phyloP scores from a whole-genome alignment of 1,284 basidiomycete genomes.

The Marasmius sp. region DNA sequence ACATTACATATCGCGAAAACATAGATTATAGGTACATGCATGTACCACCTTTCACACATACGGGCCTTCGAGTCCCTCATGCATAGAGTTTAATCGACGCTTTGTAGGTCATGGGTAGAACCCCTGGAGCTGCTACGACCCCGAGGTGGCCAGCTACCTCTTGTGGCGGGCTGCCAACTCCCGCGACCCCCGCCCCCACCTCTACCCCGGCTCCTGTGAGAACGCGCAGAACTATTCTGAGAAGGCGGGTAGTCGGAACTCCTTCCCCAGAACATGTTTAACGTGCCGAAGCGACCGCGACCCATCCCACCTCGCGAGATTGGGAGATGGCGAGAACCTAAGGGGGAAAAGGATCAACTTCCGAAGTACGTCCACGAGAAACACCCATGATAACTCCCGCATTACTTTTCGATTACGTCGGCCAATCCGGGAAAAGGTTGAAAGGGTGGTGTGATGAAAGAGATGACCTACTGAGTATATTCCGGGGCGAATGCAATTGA shows the following conservation, averaged over 20 bases:
- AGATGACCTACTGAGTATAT: background rate
- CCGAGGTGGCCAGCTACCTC: background rate
- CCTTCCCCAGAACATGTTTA: background rate
- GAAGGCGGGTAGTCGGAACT: background rate
- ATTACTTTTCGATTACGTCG: too few relatives aligned
- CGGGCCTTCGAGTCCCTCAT: background rate
- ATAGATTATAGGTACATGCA: background rate
- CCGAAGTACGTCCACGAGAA: background rate
- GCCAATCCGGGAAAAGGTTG: too few relatives aligned
- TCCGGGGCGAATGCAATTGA: slow-evolving; percentile 8
- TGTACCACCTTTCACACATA: background rate
- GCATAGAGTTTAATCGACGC: background rate
- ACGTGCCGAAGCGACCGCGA: background rate
- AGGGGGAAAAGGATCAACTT: background rate
- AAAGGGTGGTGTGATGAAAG: background rate
- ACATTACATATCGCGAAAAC: background rate
- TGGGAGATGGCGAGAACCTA: background rate
- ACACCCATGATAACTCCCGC: background rate
- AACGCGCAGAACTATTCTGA: background rate
- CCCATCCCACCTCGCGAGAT: background rate
- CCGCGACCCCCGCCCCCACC: background rate
- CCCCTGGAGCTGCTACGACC: background rate
- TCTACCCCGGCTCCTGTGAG: background rate
- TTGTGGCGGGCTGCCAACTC: background rate
- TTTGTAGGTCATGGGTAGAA: background rate